phyloP scores from a whole-genome alignment of 139 green algal species.

The Chlamydomonas sp. region DNA sequence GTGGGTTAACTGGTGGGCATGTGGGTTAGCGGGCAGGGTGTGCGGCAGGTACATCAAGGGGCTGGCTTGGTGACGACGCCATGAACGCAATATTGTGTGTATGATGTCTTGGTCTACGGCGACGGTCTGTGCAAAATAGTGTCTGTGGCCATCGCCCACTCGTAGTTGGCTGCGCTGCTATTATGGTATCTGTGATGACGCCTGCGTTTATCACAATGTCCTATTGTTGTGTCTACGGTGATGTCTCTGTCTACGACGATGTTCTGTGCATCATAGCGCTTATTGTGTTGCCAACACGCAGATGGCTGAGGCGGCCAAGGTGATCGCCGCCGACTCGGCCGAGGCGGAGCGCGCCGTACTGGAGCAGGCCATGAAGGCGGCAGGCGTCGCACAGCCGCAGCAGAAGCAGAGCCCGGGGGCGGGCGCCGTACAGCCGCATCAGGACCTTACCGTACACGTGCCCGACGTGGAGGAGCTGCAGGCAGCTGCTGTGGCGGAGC shows the following conservation, averaged over 20 bases:
- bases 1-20: too few species aligned
- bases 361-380: too few species aligned
- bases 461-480: constrained; percentile 14
- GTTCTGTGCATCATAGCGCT: not conserved
- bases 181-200: not conserved
- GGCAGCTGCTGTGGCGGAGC: constrained; percentile 22
- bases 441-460: not conserved
- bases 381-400: too few species aligned
- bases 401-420: not conserved
- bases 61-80: too few species aligned
- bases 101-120: not conserved
- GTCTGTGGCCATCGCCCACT: not conserved
- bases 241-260: not conserved
- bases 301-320: not conserved
- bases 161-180: not conserved
- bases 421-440: not conserved
- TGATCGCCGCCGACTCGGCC: too few species aligned
- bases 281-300: not conserved
- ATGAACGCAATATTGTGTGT: too few species aligned
- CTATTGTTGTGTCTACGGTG: not conserved
- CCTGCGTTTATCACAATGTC: not conserved
- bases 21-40: too few species aligned
- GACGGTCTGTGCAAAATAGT: not conserved
- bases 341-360: too few species aligned
- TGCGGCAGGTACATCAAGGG: too few species aligned